A percentile compares a stretch with the other conserved stretches of the same genome.
These are phyloP conservation scores for Penicillium sp. DNA, from an alignment of 2,329 filamentous ascomycete genomes.

Conservation along the genomic window DNA sequence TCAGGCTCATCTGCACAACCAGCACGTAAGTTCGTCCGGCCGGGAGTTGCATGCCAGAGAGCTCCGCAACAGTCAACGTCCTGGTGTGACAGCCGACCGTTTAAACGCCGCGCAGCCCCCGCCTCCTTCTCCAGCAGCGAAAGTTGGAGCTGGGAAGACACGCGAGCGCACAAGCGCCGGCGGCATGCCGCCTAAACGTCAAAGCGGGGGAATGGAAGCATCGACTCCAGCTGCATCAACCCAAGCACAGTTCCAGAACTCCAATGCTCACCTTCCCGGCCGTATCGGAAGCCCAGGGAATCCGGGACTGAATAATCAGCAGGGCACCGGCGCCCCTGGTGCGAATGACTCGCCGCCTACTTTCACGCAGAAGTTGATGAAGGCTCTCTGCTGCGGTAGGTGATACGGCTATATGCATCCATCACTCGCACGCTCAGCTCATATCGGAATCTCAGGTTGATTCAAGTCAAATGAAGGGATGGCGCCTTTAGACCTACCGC, in stretches of 20 bases:
- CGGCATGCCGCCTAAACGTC: slow-evolving; percentile 70
- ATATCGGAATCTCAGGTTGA: slow-evolving; percentile 35
- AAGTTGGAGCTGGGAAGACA: slow-evolving; percentile 69
- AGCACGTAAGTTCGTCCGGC: slow-evolving; percentile 75
- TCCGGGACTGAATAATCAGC: slow-evolving; percentile 57
- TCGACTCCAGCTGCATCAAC: slow-evolving; percentile 85
- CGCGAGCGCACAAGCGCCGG: slow-evolving; percentile 72
- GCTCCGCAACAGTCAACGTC: slow-evolving; percentile 58
- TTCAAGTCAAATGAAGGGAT: slow-evolving; percentile 16
- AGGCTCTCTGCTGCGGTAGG: slow-evolving; percentile 81
- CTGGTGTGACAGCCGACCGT: slow-evolving; percentile 73
- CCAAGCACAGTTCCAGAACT: slow-evolving; percentile 95
- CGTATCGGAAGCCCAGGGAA: slow-evolving; percentile 57
- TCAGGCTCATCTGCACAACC: slow-evolving; percentile 72
- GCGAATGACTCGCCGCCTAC: slow-evolving; percentile 68
- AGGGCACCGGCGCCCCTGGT: slow-evolving; percentile 54
- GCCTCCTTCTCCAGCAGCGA: slow-evolving; percentile 79
- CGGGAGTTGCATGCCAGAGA: slow-evolving; percentile 72
- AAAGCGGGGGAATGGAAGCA: slow-evolving; percentile 63
- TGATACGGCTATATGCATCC: slow-evolving; percentile 26
- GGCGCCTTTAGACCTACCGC: slow-evolving; percentile 17
- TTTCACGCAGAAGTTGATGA: slow-evolving; percentile 88
- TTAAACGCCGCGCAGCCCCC: slow-evolving; percentile 92
- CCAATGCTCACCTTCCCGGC: slow-evolving; percentile 73
- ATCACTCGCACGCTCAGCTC: slow-evolving; percentile 21